A percentile compares a stretch with the other conserved stretches of the same genome.
Conservation (phyloP, 2,329 filamentous ascomycete genomes). For the Delphinella strobiligena region DNA sequence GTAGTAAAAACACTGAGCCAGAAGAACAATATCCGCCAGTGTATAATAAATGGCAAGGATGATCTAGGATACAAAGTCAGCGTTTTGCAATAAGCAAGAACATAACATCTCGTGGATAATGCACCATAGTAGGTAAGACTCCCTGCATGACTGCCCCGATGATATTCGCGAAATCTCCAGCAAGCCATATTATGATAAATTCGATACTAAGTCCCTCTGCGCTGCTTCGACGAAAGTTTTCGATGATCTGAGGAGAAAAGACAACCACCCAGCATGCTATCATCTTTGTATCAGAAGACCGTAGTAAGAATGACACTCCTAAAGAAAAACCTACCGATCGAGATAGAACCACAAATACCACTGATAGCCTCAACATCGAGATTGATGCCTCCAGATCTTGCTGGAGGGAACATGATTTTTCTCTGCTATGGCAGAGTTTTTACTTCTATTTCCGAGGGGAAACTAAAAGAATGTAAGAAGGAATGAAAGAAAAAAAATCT, state of each 20-base stretch:
- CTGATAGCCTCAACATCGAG: slow-evolving; percentile 84
- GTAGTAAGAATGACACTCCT: neutral
- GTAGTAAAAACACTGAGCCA: slow-evolving; percentile 92
- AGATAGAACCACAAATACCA: slow-evolving; percentile 89
- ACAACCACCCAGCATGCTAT: slow-evolving; percentile 89
- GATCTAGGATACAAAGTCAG: slow-evolving; percentile 36
- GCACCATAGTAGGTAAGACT: slow-evolving; percentile 82
- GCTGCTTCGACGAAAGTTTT: slow-evolving; percentile 77
- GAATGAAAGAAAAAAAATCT: no score
- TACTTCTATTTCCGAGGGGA: no score
- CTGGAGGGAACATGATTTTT: slow-evolving; percentile 38
- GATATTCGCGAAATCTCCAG: slow-evolving; percentile 94
- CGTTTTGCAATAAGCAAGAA: neutral
- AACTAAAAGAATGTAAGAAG: no score
- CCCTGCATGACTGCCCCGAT: slow-evolving; percentile 83
- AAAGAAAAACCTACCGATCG: slow-evolving; percentile 40
- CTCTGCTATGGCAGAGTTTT: neutral
- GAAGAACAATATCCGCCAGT: slow-evolving; percentile 75
- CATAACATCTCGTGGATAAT: slow-evolving; percentile 11
- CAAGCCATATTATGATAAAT: slow-evolving; percentile 86
- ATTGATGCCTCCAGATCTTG: slow-evolving; percentile 45
- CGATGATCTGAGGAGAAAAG: slow-evolving; percentile 92
- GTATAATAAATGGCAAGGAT: slow-evolving; percentile 94
- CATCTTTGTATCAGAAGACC: neutral
- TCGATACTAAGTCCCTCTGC: slow-evolving; percentile 82